Conservation (phyloP, 495 filamentous ascomycete genomes). For the Penicillium crystallinum region DNA sequence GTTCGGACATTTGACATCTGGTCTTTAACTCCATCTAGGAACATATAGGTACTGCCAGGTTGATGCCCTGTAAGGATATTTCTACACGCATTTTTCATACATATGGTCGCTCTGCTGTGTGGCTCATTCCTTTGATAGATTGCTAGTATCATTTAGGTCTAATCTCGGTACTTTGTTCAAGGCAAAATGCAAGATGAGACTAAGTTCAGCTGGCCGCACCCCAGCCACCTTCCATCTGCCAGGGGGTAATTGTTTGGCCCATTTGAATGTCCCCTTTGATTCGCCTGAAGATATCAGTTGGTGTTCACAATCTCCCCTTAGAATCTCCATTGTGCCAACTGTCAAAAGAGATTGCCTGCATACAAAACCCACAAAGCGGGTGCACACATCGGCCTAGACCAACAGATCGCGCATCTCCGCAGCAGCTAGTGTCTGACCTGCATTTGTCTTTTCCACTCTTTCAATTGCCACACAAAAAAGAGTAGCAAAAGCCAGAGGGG, state of each 20-base stretch:
- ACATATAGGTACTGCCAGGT: too few relatives aligned
- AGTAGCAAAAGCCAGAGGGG: constrained; percentile 4
- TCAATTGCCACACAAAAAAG: constrained; percentile 13
- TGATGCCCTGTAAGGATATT: too few relatives aligned
- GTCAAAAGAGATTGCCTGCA: constrained; percentile 12
- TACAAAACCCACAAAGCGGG: constrained; percentile 20
- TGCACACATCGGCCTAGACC: constrained; percentile 29
- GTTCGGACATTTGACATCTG: not conserved
- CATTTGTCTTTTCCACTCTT: constrained; percentile 19
- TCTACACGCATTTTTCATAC: too few relatives aligned
- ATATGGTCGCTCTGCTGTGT: too few relatives aligned
- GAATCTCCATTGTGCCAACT: not conserved
- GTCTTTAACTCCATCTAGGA: too few relatives aligned
- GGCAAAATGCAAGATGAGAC: not conserved
- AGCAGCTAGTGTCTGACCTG: constrained; percentile 30
- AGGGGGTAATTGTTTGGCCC: not conserved
- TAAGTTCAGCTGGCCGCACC: constrained; percentile 1
- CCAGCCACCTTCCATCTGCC: constrained; percentile 10
- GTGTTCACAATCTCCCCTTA: not conserved
- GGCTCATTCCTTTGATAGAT: too few relatives aligned
- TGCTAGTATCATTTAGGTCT: too few relatives aligned
- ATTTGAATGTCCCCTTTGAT: not conserved
- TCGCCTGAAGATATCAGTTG: not conserved
- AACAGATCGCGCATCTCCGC: constrained; percentile 26
- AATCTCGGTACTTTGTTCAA: not conserved